Evolutionary conservation across 768 basidiomycete genomes (phyloP).

Genomic region (Mycena rebaudengoi): DNA sequence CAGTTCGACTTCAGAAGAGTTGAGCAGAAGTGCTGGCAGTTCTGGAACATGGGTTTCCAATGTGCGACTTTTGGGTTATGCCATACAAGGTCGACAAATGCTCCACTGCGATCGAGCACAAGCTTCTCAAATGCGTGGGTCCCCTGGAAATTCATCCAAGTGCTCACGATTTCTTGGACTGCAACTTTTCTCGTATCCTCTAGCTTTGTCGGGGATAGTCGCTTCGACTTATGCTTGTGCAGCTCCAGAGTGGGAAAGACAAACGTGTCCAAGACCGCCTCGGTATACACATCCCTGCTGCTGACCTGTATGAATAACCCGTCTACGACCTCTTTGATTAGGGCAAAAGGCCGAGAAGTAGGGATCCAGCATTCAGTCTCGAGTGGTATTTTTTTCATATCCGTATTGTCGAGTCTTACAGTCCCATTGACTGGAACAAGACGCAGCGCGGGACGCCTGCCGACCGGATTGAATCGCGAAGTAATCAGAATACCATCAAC

Average conservation of each 20-base stretch:
- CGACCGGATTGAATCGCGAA: neutral
- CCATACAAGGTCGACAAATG: conserved; percentile 8
- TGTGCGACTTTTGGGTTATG: conserved; percentile 2
- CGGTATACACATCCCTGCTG: conserved; percentile 5
- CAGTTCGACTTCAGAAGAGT: neutral
- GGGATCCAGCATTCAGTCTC: conserved; percentile 1
- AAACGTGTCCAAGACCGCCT: neutral
- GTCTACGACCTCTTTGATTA: conserved; percentile 12
- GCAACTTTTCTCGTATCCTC: neutral
- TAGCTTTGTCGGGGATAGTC: conserved; percentile 1
- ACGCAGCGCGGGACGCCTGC: neutral
- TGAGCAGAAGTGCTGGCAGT: conserved; percentile 14
- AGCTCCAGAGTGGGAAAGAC: neutral
- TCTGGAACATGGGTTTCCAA: conserved; percentile 13
- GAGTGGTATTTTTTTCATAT: neutral
- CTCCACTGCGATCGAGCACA: conserved; percentile 5
- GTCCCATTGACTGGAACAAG: neutral
- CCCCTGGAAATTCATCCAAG: conserved; percentile 9
- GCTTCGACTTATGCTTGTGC: neutral
- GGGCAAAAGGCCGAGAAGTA: conserved; percentile 8
- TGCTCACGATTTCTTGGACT: neutral
- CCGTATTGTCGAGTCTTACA: neutral
- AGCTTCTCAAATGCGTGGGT: conserved; percentile 17
- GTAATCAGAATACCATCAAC: neutral
- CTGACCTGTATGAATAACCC: conserved; percentile 10